Evolutionary conservation across 148 eudicot species (phyloP), one percentile per base, ranked within the genome.

Genomic region (Camellia japonica): DNA sequence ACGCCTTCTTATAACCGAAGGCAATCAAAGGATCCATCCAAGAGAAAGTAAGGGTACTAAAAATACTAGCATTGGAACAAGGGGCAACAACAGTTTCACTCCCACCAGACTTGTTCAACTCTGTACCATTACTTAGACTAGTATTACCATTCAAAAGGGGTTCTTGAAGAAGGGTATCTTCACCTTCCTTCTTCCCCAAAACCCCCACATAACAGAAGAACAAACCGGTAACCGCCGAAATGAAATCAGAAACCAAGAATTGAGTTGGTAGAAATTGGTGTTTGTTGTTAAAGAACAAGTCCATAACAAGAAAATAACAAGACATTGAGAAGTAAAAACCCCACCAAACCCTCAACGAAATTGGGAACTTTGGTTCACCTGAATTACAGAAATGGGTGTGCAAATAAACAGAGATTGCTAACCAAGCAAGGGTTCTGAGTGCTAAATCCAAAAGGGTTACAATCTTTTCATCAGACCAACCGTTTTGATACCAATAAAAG

Each of bases 341-440:
- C 93, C 92, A 94, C 97, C 94, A 94, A 44, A 89, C 71, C 80
- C 89, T 94, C 74, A 94, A 77, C 20, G 84, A 73, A 52, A 89
- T 6, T 5, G 95, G 94, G 68, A 91, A 90, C 74, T 80, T 87
- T 18, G 78, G 68, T 54, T 81, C 84, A 73, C 76, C 70, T 54
- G 82, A 81, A 15, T 78, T 80, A 66, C 55, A 42, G 49, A 82
- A 78, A 58, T 82, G 85, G 20, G 68, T 61, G 60, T 82, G 81
- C 84, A 90, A 75, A 59, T 86, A 87, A 79, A 86, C 85, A 79
- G 77, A 86, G 49, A 91, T 63, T 16, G 82, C 67, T 15, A 90
- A 68, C 90, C 91, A 90, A 76, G 87, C 64, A 14, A 89, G 11
- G 16, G 86, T 67, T 77, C 82, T 86, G 19, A 85, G 12, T 18